phyloP scores from a whole-genome alignment of 176 grass and related monocot species.

The Lolium multiflorum region DNA sequence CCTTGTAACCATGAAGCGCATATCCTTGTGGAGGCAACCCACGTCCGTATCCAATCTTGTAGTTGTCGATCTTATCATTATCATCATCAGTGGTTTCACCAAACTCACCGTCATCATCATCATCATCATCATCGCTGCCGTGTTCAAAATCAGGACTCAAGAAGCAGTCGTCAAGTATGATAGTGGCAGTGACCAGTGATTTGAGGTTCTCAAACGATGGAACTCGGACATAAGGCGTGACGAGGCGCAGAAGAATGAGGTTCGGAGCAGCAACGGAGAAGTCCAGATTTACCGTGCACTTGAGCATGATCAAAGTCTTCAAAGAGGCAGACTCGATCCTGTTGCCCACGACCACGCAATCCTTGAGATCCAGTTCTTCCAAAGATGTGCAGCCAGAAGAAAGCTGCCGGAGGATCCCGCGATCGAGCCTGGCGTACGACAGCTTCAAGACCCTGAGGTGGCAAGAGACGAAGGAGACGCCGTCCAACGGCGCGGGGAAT shows the following conservation, averaged over 20 bases:
- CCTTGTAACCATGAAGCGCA: neutral
- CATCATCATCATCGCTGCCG: no score
- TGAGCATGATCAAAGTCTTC: slow-evolving; percentile 24
- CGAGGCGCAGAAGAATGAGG: slow-evolving; percentile 7
- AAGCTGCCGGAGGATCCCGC: neutral
- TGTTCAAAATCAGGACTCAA: no score
- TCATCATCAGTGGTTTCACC: neutral
- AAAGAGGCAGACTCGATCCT: slow-evolving; percentile 25
- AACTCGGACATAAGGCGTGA: neutral
- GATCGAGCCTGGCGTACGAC: neutral
- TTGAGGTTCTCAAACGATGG: slow-evolving; percentile 28
- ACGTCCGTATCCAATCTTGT: neutral
- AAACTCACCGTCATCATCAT: no score
- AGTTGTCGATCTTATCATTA: neutral
- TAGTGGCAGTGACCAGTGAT: neutral
- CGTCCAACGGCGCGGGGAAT: neutral
- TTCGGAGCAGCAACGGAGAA: slow-evolving; percentile 21
- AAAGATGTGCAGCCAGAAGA: slow-evolving; percentile 12
- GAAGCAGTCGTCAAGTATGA: slow-evolving; percentile 32
- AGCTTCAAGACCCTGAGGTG: slow-evolving; percentile 37
- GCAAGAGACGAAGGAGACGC: slow-evolving; percentile 4
- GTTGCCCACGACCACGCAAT: neutral
- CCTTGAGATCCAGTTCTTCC: slow-evolving; percentile 41
- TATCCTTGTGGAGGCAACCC: neutral
- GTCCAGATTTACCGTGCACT: neutral